Evolutionary conservation across 148 eudicot genomes (phyloP).

Genomic region (Bassia scoparia): DNA sequence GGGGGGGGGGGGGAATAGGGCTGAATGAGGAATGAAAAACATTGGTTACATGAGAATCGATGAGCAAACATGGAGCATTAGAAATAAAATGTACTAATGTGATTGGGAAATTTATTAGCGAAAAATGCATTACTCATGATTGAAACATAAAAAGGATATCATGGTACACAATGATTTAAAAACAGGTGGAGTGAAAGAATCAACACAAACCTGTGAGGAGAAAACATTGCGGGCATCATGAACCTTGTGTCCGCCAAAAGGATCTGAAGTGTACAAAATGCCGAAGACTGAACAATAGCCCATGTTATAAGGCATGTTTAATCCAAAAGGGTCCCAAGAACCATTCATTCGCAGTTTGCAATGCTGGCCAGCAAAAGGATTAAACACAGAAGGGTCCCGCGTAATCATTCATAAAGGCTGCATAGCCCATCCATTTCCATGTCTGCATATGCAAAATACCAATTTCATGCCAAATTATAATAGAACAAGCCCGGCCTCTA

Average conservation of each 20-base stretch:
- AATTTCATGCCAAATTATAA: constrained; percentile 7
- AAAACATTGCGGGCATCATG: constrained; percentile 51
- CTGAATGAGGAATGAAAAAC: no score
- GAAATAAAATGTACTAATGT: no score
- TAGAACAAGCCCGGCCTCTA: neutral
- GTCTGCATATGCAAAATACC: constrained; percentile 50
- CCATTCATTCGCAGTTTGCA: constrained; percentile 71
- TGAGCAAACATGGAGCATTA: no score
- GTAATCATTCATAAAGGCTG: constrained; percentile 42
- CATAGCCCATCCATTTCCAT: constrained; percentile 70
- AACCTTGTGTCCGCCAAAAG: constrained; percentile 52
- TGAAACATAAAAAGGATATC: neutral
- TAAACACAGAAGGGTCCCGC: constrained; percentile 59
- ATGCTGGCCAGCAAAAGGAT: constrained; percentile 72
- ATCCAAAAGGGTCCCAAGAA: constrained; percentile 47
- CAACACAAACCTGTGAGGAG: constrained; percentile 56
- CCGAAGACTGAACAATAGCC: constrained; percentile 60
- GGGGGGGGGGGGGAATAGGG: constrained; percentile 39
- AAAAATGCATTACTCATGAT: neutral
- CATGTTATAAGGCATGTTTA: constrained; percentile 60
- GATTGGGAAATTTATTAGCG: neutral
- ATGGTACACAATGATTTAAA: no score
- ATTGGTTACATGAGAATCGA: no score
- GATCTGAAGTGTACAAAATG: constrained; percentile 55
- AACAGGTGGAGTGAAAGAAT: no score